Evolutionary conservation across 2,329 filamentous ascomycete genomes (phyloP).

Genomic region (Diaporthe australafricana): DNA sequence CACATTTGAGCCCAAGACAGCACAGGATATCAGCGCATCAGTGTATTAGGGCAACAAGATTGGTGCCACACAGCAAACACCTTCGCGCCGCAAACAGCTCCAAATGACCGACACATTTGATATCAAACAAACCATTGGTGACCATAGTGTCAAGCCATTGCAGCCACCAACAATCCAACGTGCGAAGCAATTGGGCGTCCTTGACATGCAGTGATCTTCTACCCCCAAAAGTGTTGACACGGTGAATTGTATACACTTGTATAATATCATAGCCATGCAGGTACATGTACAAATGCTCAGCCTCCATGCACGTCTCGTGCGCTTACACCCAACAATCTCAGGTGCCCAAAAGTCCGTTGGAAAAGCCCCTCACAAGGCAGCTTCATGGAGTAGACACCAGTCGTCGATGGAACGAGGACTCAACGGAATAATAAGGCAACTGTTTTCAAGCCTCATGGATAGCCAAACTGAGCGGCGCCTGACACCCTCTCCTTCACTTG

Average conservation of each 20-base stretch:
- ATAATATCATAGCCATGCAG: background rate
- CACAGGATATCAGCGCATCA: background rate
- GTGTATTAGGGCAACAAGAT: too few relatives aligned
- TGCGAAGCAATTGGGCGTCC: too few relatives aligned
- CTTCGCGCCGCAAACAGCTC: background rate
- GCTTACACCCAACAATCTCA: background rate
- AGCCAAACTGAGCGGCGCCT: background rate
- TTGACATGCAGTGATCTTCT: background rate
- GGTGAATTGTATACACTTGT: background rate
- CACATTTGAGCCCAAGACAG: background rate
- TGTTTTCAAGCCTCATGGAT: background rate
- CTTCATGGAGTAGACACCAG: background rate
- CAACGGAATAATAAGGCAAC: background rate
- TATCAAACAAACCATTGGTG: background rate
- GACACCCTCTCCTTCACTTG: background rate
- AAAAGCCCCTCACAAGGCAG: background rate
- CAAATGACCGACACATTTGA: background rate
- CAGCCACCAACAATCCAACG: constrained; percentile 12
- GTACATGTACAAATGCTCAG: background rate
- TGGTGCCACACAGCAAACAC: background rate
- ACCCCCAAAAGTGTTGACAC: background rate
- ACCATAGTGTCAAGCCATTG: background rate
- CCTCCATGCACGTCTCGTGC: background rate
- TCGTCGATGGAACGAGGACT: background rate
- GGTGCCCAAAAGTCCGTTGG: background rate